A percentile compares a stretch with the other conserved stretches of the same genome.
Conservation (phyloP, 768 basidiomycete genomes). For the Mycena kentingensis region DNA sequence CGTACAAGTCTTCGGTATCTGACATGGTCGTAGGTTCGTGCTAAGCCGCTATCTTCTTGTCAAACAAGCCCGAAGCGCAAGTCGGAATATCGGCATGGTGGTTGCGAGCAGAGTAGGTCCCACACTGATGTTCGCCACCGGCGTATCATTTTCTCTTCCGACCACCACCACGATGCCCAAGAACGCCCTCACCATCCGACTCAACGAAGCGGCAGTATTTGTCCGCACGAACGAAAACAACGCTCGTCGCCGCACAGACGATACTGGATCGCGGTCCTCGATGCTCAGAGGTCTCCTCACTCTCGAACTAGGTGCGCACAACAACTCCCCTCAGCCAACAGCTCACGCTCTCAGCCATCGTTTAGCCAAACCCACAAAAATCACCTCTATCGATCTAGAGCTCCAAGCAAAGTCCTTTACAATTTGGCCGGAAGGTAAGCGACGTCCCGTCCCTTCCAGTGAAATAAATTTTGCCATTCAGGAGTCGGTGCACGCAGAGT, state of each 20-base stretch:
- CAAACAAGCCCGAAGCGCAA: too few relatives aligned
- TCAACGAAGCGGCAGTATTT: slow-evolving; percentile 56
- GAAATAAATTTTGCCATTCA: slow-evolving; percentile 23
- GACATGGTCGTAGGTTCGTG: too few relatives aligned
- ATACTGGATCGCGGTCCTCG: slow-evolving; percentile 45
- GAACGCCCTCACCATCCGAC: slow-evolving; percentile 38
- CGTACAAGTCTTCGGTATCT: too few relatives aligned
- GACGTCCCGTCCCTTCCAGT: not conserved
- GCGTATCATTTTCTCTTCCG: not conserved
- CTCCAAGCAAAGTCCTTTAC: slow-evolving; percentile 71
- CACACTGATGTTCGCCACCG: too few relatives aligned
- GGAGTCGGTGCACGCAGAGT: slow-evolving; percentile 71
- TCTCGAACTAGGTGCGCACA: slow-evolving; percentile 37
- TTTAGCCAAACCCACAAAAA: slow-evolving; percentile 75
- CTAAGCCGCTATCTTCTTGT: too few relatives aligned
- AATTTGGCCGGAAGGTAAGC: slow-evolving; percentile 85
- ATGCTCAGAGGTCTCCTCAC: slow-evolving; percentile 68
- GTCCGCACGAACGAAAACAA: slow-evolving; percentile 38
- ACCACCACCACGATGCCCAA: slow-evolving; percentile 1
- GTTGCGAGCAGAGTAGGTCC: too few relatives aligned
- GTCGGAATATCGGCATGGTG: too few relatives aligned
- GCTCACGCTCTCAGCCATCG: slow-evolving; percentile 33
- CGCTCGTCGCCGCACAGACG: slow-evolving; percentile 30
- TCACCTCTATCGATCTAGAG: slow-evolving; percentile 83
- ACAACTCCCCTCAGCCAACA: not conserved